A percentile compares a stretch with the other conserved stretches of the same genome.
Conservation (phyloP, 2,329 filamentous ascomycete species). For the Dothistroma septosporum region DNA sequence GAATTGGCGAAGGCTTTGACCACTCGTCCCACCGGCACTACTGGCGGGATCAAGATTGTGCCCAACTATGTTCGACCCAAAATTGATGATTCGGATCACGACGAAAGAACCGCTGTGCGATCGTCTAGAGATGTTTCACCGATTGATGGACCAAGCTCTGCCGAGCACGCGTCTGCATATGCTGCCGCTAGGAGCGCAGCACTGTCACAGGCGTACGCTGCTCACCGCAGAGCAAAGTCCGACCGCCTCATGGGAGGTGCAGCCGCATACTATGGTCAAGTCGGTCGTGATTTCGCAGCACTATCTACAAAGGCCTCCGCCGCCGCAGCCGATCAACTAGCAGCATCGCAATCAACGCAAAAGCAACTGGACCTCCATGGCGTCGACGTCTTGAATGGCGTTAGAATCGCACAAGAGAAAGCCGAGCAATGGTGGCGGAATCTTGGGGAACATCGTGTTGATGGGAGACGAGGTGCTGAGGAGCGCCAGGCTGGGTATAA, state of each 20-base stretch:
- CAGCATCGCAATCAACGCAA: slow-evolving; percentile 59
- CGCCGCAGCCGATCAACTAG: slow-evolving; percentile 66
- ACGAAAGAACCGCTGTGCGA: slow-evolving; percentile 15
- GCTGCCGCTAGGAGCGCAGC: slow-evolving; percentile 48
- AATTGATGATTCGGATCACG: slow-evolving; percentile 29
- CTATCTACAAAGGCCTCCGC: slow-evolving; percentile 57
- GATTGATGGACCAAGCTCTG: not conserved
- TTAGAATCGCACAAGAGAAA: slow-evolving; percentile 67
- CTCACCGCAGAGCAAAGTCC: slow-evolving; percentile 61
- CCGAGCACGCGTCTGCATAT: slow-evolving; percentile 32
- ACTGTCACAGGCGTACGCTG: slow-evolving; percentile 55
- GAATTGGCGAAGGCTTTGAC: slow-evolving; percentile 57
- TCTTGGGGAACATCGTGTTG: slow-evolving; percentile 61
- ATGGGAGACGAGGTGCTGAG: slow-evolving; percentile 42
- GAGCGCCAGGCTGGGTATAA: slow-evolving; percentile 55
- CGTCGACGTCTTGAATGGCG: slow-evolving; percentile 73
- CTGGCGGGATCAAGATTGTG: slow-evolving; percentile 47
- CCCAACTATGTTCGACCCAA: slow-evolving; percentile 44
- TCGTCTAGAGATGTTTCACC: slow-evolving; percentile 27
- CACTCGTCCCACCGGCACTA: slow-evolving; percentile 33
- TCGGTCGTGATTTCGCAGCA: slow-evolving; percentile 61
- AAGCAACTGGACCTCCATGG: slow-evolving; percentile 75
- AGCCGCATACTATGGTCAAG: slow-evolving; percentile 69
- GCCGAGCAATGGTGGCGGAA: slow-evolving; percentile 72
- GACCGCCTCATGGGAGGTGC: slow-evolving; percentile 70